Evolutionary conservation across 768 basidiomycete genomes (phyloP).

Genomic region (Mycena indigotica): DNA sequence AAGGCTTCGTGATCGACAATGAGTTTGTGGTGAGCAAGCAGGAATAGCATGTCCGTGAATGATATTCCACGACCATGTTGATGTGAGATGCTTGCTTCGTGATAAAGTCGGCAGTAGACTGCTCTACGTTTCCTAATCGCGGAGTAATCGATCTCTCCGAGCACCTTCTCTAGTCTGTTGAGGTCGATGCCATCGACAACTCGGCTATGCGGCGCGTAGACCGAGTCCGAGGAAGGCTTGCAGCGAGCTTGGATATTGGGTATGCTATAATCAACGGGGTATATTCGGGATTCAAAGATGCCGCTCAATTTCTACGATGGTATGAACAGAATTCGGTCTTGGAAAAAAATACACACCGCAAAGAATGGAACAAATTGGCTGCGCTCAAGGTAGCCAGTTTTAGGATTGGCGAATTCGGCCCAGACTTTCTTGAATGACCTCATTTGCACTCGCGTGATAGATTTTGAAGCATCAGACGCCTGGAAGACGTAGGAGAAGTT

Average conservation of each 20-base stretch:
- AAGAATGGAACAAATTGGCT: constrained; percentile 78
- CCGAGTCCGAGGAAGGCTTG: constrained; percentile 37
- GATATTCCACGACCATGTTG: constrained; percentile 80
- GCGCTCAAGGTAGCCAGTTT: constrained; percentile 78
- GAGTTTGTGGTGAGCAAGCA: constrained; percentile 89
- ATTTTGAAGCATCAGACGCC: constrained; percentile 75
- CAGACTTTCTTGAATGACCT: constrained; percentile 93
- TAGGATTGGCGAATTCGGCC: constrained; percentile 79
- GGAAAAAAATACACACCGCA: constrained; percentile 53
- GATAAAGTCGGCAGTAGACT: constrained; percentile 75
- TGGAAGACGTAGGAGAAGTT: constrained; percentile 97
- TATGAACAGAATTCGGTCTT: too few species aligned
- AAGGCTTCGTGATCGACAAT: constrained; percentile 89
- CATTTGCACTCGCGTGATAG: constrained; percentile 89
- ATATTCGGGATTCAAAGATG: constrained; percentile 86
- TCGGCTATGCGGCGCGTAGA: constrained; percentile 35
- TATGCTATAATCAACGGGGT: constrained; percentile 69
- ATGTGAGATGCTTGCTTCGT: constrained; percentile 80
- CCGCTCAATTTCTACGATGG: constrained; percentile 73
- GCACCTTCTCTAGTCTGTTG: constrained; percentile 54
- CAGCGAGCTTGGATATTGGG: constrained; percentile 59
- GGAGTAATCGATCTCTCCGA: constrained; percentile 66
- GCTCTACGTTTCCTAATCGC: constrained; percentile 67
- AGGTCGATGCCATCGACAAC: constrained; percentile 63
- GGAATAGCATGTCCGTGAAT: constrained; percentile 84